Evolutionary conservation across 306 rosid genomes (phyloP), one percentile per base, ranked within the genome.

Genomic region (Senna tora): DNA sequence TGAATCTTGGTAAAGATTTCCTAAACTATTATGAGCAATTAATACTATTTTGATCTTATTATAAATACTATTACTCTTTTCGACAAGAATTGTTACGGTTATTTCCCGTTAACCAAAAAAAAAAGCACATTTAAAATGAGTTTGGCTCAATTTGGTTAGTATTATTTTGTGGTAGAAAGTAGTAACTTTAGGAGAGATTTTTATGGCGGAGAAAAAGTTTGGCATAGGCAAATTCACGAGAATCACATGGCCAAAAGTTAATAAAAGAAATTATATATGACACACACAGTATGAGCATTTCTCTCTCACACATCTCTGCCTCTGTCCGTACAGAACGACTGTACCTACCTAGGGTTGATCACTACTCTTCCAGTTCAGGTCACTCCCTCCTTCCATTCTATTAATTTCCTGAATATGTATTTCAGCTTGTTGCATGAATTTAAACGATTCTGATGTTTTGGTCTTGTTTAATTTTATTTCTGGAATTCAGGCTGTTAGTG

Each of bases 341-440:
- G 10, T 17, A 7, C 58, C 55, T 17, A 7, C 58, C 55, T 45
- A 52, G 81, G 72, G 69, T 59, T 61, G 56, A 33, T 75, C 72
- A 36, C 51, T 55, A 54, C 66, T 58, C 63, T 15, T 45, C 75
- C 34, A 17, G 34, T 52, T 61, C 59, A 66, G 83, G 86, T 75
- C 14, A 45, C 57, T 50, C 55, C 7, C 16, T 47, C 17, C 10
- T 38, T 69, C 22, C 4, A 50, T n/a, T 32, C 56, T 33, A 7
- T 6, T 9, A 9, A 4, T 61, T 30, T 15, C 34, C 21, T 11
- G 19, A 17, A 10, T 16, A 14, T 15, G 32, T 67, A 2, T 2
- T 43, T 51, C 58, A 8, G 39, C 34, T 67, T 67, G 15, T 28
- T 47, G 30, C 38, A 46, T 56, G 52, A 61, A 67, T 73, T 20